phyloP scores from a whole-genome alignment of 441 rosid species.

The Pelargonium myrrhifolium region DNA sequence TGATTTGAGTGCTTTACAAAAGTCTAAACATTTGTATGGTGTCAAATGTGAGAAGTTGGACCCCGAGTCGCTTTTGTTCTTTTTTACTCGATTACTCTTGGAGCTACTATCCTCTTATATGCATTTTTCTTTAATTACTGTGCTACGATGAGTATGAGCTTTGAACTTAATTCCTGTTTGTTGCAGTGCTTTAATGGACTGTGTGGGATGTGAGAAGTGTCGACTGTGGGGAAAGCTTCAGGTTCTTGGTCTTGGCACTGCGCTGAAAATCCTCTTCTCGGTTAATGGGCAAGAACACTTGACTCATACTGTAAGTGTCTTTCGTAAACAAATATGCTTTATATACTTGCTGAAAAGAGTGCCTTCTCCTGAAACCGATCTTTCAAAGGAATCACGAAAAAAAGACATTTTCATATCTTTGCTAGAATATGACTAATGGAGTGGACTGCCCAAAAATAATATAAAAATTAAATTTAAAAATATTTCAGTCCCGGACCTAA shows the following conservation, averaged over 20 bases:
- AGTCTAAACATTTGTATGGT: neutral
- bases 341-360: neutral
- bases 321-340: neutral
- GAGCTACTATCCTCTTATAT: neutral
- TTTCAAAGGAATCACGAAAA: neutral
- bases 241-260: constrained; percentile 29
- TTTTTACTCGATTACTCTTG: neutral
- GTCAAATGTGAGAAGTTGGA: neutral
- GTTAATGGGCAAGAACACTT: constrained; percentile 18
- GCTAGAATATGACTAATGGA: neutral
- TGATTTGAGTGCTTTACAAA: neutral
- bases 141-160: neutral
- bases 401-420: neutral
- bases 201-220: constrained; percentile 29
- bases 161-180: neutral
- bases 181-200: constrained; percentile 24
- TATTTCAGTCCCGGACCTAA: no score
- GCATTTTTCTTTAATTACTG: neutral
- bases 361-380: neutral
- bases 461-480: no score
- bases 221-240: constrained; percentile 31
- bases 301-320: constrained; percentile 18
- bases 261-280: constrained; percentile 25
- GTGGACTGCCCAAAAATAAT: no score
- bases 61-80: neutral